Percentiles rank a stretch among this genome's conserved stretches.
Conservation (phyloP, 805 yeast species). For the Schwanniomyces pseudopolymorphus region DNA sequence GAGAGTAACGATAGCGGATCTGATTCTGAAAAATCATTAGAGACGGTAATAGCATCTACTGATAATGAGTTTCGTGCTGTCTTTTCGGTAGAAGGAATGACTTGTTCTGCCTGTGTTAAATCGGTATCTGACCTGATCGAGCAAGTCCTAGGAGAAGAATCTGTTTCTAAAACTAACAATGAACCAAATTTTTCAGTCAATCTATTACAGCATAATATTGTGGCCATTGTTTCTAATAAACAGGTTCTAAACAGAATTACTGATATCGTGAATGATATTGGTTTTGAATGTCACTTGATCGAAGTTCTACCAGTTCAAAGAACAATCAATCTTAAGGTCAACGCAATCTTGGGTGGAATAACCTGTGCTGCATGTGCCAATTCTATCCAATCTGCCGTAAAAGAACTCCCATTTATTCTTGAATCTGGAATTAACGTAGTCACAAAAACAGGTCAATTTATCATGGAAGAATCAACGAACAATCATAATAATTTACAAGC, state of each 20-base stretch:
- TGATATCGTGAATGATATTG: slow-evolving; percentile 26
- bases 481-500: slow-evolving; percentile 26
- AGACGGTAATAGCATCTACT: slow-evolving; percentile 24
- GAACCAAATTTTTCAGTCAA: slow-evolving; percentile 49
- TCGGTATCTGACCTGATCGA: slow-evolving; percentile 30
- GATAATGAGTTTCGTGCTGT: slow-evolving; percentile 45
- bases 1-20: slow-evolving; percentile 6
- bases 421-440: slow-evolving; percentile 57
- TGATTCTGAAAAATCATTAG: slow-evolving; percentile 17
- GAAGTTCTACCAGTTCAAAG: slow-evolving; percentile 61
- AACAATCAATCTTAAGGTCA: slow-evolving; percentile 47
- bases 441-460: slow-evolving; percentile 62
- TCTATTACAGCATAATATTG: slow-evolving; percentile 51
- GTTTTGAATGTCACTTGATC: slow-evolving; percentile 48
- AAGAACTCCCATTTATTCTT: slow-evolving; percentile 50
- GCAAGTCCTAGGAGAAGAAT: slow-evolving; percentile 11
- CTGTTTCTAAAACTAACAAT: slow-evolving; percentile 6
- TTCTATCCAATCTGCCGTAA: slow-evolving; percentile 49
- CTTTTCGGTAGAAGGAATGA: slow-evolving; percentile 49
- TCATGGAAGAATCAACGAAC: slow-evolving; percentile 44
- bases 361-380: slow-evolving; percentile 72
- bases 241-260: slow-evolving; percentile 38
- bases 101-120: slow-evolving; percentile 39
- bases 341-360: slow-evolving; percentile 70
- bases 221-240: slow-evolving; percentile 52